Percentiles rank a stretch among this genome's conserved stretches.
Conservation (phyloP, 78 protist genomes). For the Protostelium mycophagum region DNA sequence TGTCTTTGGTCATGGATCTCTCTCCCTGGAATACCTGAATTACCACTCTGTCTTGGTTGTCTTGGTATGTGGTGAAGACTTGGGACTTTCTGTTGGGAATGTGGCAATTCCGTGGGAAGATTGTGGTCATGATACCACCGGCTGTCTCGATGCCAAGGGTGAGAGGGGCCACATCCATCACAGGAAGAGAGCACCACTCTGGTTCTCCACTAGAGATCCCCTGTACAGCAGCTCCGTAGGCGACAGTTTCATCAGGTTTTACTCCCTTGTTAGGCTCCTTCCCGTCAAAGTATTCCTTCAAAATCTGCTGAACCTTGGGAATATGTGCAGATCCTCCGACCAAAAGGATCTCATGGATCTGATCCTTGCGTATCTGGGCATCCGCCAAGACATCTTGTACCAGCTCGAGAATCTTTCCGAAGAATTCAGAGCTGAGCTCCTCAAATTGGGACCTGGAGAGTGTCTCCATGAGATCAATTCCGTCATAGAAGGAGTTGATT, state of each 20-base stretch:
- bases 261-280: conserved; percentile 96
- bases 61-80: conserved; percentile 94
- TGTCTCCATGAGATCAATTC: conserved; percentile 91
- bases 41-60: conserved; percentile 90
- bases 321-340: conserved; percentile 99
- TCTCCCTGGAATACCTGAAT: conserved; percentile 98
- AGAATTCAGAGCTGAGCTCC: conserved; percentile 95
- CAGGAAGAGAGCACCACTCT: conserved; percentile 79
- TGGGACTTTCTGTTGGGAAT: conserved; percentile 96
- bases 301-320: conserved; percentile 95
- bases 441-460: conserved; percentile 99
- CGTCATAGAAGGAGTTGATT: conserved; percentile 93
- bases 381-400: conserved; percentile 92
- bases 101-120: conserved; percentile 82
- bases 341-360: conserved; percentile 95
- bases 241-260: conserved; percentile 99
- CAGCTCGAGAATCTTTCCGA: conserved; percentile 92
- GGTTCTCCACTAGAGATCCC: conserved; percentile 82
- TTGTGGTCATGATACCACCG: conserved; percentile 98
- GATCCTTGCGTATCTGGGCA: conserved; percentile 79
- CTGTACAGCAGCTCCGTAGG: conserved; percentile 99
- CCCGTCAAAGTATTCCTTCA: conserved; percentile 97
- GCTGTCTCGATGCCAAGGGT: conserved; percentile 98
- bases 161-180: conserved; percentile 95
- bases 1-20: conserved; percentile 94